Evolutionary conservation across 495 filamentous ascomycete species (phyloP), one percentile per base, ranked within the genome.

Genomic region (Chaetomium cochliodes): DNA sequence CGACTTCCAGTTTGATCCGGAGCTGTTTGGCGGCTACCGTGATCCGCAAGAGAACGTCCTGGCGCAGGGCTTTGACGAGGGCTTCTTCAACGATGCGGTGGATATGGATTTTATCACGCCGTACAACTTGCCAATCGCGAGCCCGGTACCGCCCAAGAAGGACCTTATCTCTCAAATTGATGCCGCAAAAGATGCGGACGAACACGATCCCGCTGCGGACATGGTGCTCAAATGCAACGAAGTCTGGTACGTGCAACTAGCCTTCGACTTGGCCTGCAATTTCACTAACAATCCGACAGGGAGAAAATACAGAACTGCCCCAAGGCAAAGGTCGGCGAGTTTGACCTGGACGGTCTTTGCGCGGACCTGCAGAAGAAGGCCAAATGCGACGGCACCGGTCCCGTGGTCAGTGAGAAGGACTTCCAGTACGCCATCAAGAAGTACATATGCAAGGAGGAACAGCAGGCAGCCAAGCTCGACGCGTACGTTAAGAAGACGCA

Each of bases 311-410:
- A 93, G 80, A 83, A 83, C 26, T 94, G 92, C 75, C 89, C 92
- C 56, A 91, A 88, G 71, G 94, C 94, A 72, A 88, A 89, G 69
- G 88, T 84, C 54, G 93, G 92, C 68, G 90, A 93, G 67, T 86
- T 97, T 65, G 94, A 99, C 68, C 88, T 99, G 68, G 96, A 99
- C 72, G 84, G 86, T 60, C 83, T 99, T 15, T 99, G 96, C 77
- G 87, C 89, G 7, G 92, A 99, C 66, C 84, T 99, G n/a, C 89
- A 92, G 63, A 89, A 90, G 70, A 99, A 99, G 78, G 96, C 96
- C 52, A 93, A 93, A 73, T 99, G 96, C 73, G 96, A 92, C 2
- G 94, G 96, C 71, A 86, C 83, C 28, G 93, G 94, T 30, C 90
- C 93, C n/a, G 92, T 97, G 25, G 89, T 98, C 55, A 89, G 91